phyloP scores from a whole-genome alignment of 2,329 filamentous ascomycete genomes.

The Colletotrichum karsti region DNA sequence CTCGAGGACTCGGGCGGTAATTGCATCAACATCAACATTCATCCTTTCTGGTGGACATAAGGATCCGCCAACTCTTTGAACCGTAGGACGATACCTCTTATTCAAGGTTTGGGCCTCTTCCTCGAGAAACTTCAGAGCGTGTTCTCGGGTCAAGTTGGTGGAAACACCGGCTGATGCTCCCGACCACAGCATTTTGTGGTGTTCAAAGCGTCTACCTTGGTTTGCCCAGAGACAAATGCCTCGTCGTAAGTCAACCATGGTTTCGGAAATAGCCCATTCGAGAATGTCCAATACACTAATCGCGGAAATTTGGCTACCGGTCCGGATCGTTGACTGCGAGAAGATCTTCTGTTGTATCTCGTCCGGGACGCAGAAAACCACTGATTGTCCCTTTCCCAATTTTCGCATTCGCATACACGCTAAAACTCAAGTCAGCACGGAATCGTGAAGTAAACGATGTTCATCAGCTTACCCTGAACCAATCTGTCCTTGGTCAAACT shows the following conservation, averaged over 20 bases:
- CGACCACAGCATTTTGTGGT: conserved; percentile 48
- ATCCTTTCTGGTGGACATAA: not conserved
- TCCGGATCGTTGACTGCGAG: conserved; percentile 2
- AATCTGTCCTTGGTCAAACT: conserved; percentile 73
- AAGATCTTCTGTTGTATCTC: conserved; percentile 67
- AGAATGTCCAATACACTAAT: conserved; percentile 66
- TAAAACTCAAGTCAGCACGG: conserved; percentile 34
- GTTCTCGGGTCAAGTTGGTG: not conserved
- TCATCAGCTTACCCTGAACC: conserved; percentile 65
- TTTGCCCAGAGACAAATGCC: conserved; percentile 67
- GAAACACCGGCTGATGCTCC: too few relatives aligned
- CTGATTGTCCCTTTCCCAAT: conserved; percentile 71
- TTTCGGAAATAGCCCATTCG: conserved; percentile 67
- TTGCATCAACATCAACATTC: not conserved
- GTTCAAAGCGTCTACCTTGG: conserved; percentile 62
- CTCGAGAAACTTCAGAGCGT: conserved; percentile 54
- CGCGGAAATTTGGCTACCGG: too few relatives aligned
- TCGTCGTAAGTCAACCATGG: conserved; percentile 55
- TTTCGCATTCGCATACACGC: conserved; percentile 78
- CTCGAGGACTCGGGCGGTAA: conserved; percentile 41
- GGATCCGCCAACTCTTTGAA: too few relatives aligned
- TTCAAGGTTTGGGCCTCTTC: conserved; percentile 61
- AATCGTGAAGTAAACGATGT: not conserved
- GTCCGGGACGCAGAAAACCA: conserved; percentile 66
- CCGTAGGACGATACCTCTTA: conserved; percentile 59